These are phyloP conservation scores for Daldinia decipiens DNA, from an alignment of 495 filamentous ascomycete species.

Conservation along the genomic window DNA sequence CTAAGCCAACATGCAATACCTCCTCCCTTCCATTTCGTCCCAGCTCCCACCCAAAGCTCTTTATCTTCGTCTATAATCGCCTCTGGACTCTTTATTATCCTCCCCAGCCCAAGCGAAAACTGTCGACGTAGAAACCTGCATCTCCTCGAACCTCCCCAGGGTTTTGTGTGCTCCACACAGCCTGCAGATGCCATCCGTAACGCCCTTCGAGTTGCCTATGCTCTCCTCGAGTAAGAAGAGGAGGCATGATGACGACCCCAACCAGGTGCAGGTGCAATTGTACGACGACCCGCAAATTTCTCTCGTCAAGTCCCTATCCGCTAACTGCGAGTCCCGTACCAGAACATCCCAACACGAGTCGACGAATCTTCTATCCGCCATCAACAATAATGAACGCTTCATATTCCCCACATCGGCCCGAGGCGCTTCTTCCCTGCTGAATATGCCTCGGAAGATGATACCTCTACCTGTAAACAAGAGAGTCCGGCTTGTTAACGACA, in stretches of 20 bases:
- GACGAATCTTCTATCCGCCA: conserved; percentile 37
- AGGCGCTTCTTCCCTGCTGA: conserved; percentile 26
- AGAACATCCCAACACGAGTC: conserved; percentile 37
- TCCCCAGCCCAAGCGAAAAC: not conserved
- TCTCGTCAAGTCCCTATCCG: conserved; percentile 17
- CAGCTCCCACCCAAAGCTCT: conserved; percentile 7
- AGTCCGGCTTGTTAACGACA: conserved; percentile 36
- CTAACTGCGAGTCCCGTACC: conserved; percentile 27
- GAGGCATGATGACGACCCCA: conserved; percentile 51
- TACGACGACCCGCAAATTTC: conserved; percentile 40
- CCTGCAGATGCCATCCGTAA: conserved; percentile 44
- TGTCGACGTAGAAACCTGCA: conserved; percentile 9
- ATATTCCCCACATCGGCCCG: conserved; percentile 26
- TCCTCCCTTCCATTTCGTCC: conserved; percentile 5
- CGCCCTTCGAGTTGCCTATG: conserved; percentile 28
- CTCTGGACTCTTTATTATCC: not conserved
- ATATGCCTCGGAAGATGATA: conserved; percentile 46
- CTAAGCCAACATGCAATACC: conserved; percentile 19
- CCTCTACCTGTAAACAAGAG: conserved; percentile 51
- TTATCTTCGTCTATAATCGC: conserved; percentile 3
- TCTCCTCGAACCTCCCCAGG: not conserved
- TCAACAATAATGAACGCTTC: conserved; percentile 40
- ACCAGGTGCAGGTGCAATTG: conserved; percentile 47
- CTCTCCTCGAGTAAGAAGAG: conserved; percentile 53
- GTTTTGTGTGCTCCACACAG: not conserved